phyloP scores from a whole-genome alignment of 2,329 filamentous ascomycete genomes.

The Ustilaginoidea virens region DNA sequence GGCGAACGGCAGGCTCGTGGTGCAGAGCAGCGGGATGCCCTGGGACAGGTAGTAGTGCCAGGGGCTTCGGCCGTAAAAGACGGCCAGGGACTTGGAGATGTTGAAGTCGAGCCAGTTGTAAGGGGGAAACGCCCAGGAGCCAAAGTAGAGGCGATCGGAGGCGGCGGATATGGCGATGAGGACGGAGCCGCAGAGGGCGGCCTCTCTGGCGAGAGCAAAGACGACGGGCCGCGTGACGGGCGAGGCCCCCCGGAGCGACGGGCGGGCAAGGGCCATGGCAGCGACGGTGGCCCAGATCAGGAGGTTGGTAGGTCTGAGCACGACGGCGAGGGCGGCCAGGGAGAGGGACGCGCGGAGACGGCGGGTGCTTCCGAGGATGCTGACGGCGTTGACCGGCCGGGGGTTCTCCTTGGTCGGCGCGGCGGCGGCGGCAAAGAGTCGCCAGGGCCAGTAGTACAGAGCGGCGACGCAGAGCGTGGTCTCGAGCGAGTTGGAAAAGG shows the following conservation, averaged over 20 bases:
- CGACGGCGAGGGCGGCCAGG: constrained; percentile 66
- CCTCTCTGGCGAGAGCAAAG: constrained; percentile 44
- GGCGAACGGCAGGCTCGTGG: constrained; percentile 66
- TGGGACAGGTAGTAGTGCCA: constrained; percentile 91
- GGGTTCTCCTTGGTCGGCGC: constrained; percentile 24
- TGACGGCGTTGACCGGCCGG: constrained; percentile 12
- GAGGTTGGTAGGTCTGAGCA: constrained; percentile 78
- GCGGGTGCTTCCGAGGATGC: constrained; percentile 12
- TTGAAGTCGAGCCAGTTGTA: constrained; percentile 85
- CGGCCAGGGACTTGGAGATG: constrained; percentile 68
- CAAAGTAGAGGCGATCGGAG: constrained; percentile 68
- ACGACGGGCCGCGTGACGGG: constrained; percentile 28
- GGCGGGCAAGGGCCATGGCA: constrained; percentile 26
- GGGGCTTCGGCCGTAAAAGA: constrained; percentile 84
- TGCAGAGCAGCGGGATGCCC: constrained; percentile 75
- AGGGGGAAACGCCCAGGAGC: constrained; percentile 75
- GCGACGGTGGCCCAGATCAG: constrained; percentile 67
- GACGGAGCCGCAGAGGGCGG: constrained; percentile 43
- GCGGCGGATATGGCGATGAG: constrained; percentile 48
- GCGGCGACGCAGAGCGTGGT: constrained; percentile 72
- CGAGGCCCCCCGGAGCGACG: constrained; percentile 19
- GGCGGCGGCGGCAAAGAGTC: constrained; percentile 34
- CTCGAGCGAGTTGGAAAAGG: constrained; percentile 88
- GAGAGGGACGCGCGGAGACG: constrained; percentile 44
- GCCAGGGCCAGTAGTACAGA: constrained; percentile 78